Conservation (phyloP, 2,329 filamentous ascomycete species). For the Cladophialophora yegresii region DNA sequence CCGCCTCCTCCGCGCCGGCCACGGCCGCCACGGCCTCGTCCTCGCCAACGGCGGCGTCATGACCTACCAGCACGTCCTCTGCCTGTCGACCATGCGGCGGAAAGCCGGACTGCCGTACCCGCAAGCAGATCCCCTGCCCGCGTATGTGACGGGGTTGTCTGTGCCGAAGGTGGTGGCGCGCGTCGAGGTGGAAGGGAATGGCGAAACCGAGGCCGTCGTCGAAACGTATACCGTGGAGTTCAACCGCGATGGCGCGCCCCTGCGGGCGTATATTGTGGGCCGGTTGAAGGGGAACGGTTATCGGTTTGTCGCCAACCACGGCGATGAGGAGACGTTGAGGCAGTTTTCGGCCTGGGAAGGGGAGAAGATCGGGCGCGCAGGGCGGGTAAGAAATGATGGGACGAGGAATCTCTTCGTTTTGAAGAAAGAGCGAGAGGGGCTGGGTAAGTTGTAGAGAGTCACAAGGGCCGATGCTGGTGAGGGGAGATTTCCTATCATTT, state of each 20-base stretch:
- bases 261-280: constrained; percentile 56
- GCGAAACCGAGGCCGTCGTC: constrained; percentile 48
- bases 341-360: constrained; percentile 47
- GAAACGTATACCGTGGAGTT: constrained; percentile 66
- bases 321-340: constrained; percentile 52
- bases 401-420: constrained; percentile 47
- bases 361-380: constrained; percentile 55
- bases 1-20: constrained; percentile 54
- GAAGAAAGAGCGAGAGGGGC: constrained; percentile 20
- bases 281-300: constrained; percentile 50
- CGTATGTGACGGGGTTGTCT: constrained; percentile 45
- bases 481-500: neutral
- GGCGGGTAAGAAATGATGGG: constrained; percentile 47
- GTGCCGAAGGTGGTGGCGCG: constrained; percentile 47
- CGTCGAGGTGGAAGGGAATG: constrained; percentile 47
- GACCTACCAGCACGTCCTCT: constrained; percentile 66
- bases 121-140: constrained; percentile 49
- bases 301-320: constrained; percentile 61
- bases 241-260: constrained; percentile 53
- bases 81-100: constrained; percentile 55
- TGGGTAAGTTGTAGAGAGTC: constrained; percentile 24
- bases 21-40: constrained; percentile 56
- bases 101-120: constrained; percentile 51
- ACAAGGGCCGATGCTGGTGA: neutral
- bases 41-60: constrained; percentile 67